Conservation (phyloP, 1,284 basidiomycete species). For the Rhodotorula sp. region DNA sequence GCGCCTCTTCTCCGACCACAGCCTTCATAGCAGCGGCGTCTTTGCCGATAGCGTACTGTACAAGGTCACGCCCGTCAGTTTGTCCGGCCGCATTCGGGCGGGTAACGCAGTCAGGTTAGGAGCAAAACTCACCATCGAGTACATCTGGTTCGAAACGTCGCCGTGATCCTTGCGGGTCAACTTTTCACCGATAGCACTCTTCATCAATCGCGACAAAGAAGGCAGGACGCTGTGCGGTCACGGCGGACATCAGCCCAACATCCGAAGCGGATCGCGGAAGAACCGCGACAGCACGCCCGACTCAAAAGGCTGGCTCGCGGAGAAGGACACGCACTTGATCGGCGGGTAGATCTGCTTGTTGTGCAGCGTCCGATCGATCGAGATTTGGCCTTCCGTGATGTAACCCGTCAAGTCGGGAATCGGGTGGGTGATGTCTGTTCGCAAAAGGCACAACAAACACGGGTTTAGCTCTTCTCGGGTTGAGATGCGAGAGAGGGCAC, state of each 20-base stretch:
- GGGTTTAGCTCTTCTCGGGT: too few relatives aligned
- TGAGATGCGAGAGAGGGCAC: too few relatives aligned
- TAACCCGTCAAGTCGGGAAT: constrained; percentile 99
- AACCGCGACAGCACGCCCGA: too few relatives aligned
- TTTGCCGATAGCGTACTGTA: constrained; percentile 94
- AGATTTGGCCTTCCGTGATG: constrained; percentile 98
- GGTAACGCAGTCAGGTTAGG: too few relatives aligned
- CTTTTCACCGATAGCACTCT: constrained; percentile 97
- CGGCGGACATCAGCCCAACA: background rate
- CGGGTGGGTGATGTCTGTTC: constrained; percentile 94
- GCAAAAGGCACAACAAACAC: constrained; percentile 2
- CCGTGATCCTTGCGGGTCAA: constrained; percentile 97
- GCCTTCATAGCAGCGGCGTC: constrained; percentile 99
- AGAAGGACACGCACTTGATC: constrained; percentile 67
- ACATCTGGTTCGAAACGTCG: constrained; percentile 96
- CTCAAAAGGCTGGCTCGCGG: too few relatives aligned
- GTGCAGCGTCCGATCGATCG: constrained; percentile 68
- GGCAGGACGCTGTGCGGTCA: constrained; percentile 66
- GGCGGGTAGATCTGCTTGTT: constrained; percentile 89
- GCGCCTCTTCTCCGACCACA: constrained; percentile 96
- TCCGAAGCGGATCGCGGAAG: too few relatives aligned
- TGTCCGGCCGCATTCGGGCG: background rate
- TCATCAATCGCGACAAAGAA: constrained; percentile 98
- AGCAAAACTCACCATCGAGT: constrained; percentile 2
- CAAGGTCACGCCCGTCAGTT: constrained; percentile 57